Conservation (phyloP, 2,329 filamentous ascomycete species). For the Xylaria sp. region DNA sequence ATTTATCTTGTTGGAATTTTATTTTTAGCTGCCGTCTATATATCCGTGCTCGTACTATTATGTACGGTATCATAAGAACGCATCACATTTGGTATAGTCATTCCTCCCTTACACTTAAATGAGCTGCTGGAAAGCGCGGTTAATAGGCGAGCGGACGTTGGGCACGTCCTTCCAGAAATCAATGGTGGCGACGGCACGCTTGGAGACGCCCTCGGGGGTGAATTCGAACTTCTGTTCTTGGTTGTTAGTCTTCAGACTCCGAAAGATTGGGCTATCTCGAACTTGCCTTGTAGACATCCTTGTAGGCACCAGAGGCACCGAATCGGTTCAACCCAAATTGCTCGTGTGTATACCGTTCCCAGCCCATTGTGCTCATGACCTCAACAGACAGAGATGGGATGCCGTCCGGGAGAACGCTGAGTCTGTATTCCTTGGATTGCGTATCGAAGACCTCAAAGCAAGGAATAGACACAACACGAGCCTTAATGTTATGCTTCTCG, state of each 20-base stretch:
- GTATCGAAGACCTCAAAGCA: constrained; percentile 97
- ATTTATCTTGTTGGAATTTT: constrained; percentile 28
- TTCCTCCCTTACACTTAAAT: constrained; percentile 66
- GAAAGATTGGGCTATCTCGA: neutral
- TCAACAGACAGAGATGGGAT: constrained; percentile 94
- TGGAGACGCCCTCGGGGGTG: constrained; percentile 94
- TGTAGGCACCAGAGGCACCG: constrained; percentile 96
- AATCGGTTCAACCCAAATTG: constrained; percentile 99
- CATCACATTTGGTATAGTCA: constrained; percentile 29
- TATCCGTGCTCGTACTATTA: constrained; percentile 37
- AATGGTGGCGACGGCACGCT: constrained; percentile 90
- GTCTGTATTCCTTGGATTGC: constrained; percentile 93
- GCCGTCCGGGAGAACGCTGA: constrained; percentile 91
- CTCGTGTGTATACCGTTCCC: constrained; percentile 99
- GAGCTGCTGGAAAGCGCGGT: constrained; percentile 97
- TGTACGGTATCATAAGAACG: constrained; percentile 34
- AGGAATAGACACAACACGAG: constrained; percentile 93
- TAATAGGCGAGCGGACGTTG: constrained; percentile 92
- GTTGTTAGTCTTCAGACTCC: constrained; percentile 51
- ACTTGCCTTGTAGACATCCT: constrained; percentile 91
- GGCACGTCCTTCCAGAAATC: constrained; percentile 96
- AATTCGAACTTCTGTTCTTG: constrained; percentile 92
- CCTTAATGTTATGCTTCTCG: constrained; percentile 86
- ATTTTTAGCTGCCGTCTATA: constrained; percentile 46
- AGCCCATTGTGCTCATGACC: constrained; percentile 96